A percentile compares a stretch with the other conserved stretches of the same genome.
Conservation (phyloP, 768 basidiomycete genomes). For the Phallus indusiatus region DNA sequence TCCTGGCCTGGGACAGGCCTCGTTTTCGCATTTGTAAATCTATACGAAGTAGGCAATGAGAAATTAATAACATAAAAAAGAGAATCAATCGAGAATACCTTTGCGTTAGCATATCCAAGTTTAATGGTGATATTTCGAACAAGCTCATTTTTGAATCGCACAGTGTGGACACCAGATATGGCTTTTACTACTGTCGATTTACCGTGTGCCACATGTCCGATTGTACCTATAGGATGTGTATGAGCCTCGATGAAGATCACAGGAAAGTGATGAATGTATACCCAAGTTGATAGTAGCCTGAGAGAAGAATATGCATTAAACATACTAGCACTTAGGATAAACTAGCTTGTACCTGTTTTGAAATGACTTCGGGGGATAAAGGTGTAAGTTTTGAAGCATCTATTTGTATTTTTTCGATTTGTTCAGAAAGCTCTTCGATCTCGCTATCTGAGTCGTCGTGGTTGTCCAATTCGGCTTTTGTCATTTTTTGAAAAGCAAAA, state of each 20-base stretch:
- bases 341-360: conserved; percentile 67
- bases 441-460: conserved; percentile 61
- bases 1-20: conserved; percentile 85
- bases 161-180: conserved; percentile 96
- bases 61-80: background rate
- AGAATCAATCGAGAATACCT: conserved; percentile 37
- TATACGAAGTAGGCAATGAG: conserved; percentile 21
- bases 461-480: background rate
- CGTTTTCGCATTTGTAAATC: conserved; percentile 98
- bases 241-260: conserved; percentile 5
- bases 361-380: conserved; percentile 82
- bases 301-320: background rate
- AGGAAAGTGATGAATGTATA: conserved; percentile 19
- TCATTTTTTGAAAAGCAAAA: background rate
- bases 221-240: conserved; percentile 55
- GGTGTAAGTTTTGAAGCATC: conserved; percentile 79
- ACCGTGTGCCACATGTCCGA: conserved; percentile 98
- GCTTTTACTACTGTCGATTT: conserved; percentile 97
- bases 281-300: conserved; percentile 95
- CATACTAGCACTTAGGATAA: background rate
- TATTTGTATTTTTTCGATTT: conserved; percentile 59
- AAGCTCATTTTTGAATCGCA: conserved; percentile 98
- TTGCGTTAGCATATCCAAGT: conserved; percentile 97
- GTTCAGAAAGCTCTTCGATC: conserved; percentile 38
- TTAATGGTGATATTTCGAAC: conserved; percentile 99